Conservation (phyloP, 1,284 basidiomycete genomes). For the Apiotrichum siamense region DNA sequence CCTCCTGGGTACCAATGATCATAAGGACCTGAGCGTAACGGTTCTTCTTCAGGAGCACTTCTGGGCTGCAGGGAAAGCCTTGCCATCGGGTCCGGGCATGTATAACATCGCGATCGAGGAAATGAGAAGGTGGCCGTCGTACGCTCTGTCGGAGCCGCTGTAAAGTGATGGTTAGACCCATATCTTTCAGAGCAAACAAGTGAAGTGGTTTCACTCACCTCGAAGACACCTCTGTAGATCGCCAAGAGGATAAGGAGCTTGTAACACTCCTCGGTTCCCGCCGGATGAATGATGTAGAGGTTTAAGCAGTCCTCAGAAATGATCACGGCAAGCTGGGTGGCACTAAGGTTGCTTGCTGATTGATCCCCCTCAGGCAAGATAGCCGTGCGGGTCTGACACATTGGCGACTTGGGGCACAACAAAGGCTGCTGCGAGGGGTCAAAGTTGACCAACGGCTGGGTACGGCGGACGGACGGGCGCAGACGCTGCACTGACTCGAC, state of each 20-base stretch:
- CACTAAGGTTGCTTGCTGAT: background rate
- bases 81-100: conserved; percentile 54
- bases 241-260: conserved; percentile 33
- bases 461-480: conserved; percentile 49
- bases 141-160: conserved; percentile 16
- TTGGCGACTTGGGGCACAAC: conserved; percentile 12
- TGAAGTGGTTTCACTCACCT: conserved; percentile 1
- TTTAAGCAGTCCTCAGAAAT: conserved; percentile 24
- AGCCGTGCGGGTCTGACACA: background rate
- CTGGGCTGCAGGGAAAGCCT: conserved; percentile 50
- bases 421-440: conserved; percentile 4
- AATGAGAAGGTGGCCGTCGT: conserved; percentile 13
- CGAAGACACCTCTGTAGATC: conserved; percentile 32
- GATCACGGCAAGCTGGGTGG: conserved; percentile 5
- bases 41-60: conserved; percentile 3
- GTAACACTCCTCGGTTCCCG: conserved; percentile 14
- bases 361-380: background rate
- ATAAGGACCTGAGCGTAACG: conserved; percentile 16
- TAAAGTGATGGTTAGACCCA: background rate
- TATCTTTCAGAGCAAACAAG: background rate
- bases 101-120: conserved; percentile 41
- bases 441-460: conserved; percentile 24
- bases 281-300: conserved; percentile 22
- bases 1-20: conserved; percentile 24
- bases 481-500: conserved; percentile 49